These are phyloP conservation scores for Paxillus rubicundulus DNA, from an alignment of 768 basidiomycete genomes.

Conservation along the genomic window DNA sequence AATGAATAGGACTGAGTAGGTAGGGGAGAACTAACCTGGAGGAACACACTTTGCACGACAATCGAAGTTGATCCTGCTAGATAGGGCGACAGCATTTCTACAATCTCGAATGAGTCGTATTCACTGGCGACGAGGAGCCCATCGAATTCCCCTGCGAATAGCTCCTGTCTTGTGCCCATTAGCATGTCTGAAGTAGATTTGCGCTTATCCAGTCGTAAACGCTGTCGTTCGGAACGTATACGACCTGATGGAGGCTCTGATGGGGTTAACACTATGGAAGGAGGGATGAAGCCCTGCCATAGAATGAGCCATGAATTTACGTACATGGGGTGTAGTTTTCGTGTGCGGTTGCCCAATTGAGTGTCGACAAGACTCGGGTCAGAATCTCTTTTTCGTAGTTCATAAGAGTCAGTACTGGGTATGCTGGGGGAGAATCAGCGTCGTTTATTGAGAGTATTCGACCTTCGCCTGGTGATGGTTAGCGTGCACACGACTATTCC, in stretches of 20 bases:
- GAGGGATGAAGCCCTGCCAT: constrained; percentile 3
- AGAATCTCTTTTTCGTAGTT: constrained; percentile 66
- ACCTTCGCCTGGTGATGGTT: constrained; percentile 59
- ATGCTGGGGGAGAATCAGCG: constrained; percentile 89
- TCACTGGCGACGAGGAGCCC: constrained; percentile 82
- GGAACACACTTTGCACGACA: constrained; percentile 80
- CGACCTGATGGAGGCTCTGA: constrained; percentile 55
- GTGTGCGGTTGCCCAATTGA: constrained; percentile 92
- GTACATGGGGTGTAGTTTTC: constrained; percentile 69
- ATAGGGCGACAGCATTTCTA: constrained; percentile 71
- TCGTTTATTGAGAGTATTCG: constrained; percentile 82
- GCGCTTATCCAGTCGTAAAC: constrained; percentile 69
- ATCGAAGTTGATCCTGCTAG: constrained; percentile 84
- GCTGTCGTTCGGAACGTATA: constrained; percentile 71
- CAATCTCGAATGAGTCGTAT: constrained; percentile 81
- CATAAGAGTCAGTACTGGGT: constrained; percentile 79
- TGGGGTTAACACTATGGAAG: constrained; percentile 51
- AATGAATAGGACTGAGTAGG: constrained; percentile 4
- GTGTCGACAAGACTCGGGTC: constrained; percentile 54
- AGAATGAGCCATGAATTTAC: constrained; percentile 11
- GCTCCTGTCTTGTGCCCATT: constrained; percentile 65
- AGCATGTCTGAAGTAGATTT: constrained; percentile 66
- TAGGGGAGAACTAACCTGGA: constrained; percentile 51
- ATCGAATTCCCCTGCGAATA: constrained; percentile 87
- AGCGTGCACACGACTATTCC: neutral